Percentiles rank a stretch among this genome's conserved stretches.
phyloP scores from a whole-genome alignment of 2,329 filamentous ascomycete species.

The Aspergillus sp. region DNA sequence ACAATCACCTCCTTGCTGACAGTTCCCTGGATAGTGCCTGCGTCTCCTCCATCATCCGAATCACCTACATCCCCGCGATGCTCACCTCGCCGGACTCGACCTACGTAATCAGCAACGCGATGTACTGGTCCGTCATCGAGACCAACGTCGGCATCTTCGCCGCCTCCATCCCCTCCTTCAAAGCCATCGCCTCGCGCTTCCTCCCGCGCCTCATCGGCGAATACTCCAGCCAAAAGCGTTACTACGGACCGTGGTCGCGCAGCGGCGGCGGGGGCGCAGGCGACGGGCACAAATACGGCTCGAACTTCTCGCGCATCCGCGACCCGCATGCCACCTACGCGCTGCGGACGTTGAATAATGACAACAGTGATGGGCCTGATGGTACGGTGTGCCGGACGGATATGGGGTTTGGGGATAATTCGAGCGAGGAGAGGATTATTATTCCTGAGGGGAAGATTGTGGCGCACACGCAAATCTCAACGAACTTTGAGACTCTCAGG shows the following conservation, averaged over 20 bases:
- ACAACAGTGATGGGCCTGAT: slow-evolving; percentile 10
- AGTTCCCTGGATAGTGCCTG: slow-evolving; percentile 29
- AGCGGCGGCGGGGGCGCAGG: slow-evolving; percentile 5
- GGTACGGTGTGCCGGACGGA: slow-evolving; percentile 15
- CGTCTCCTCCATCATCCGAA: slow-evolving; percentile 41
- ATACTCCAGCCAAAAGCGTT: slow-evolving; percentile 17
- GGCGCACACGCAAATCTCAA: slow-evolving; percentile 24
- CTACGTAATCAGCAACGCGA: slow-evolving; percentile 33
- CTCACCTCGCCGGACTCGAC: slow-evolving; percentile 29
- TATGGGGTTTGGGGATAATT: slow-evolving; percentile 8
- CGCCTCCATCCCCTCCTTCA: slow-evolving; percentile 36
- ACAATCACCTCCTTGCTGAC: not conserved
- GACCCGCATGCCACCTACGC: slow-evolving; percentile 12
- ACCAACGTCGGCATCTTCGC: slow-evolving; percentile 38
- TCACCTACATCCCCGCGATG: slow-evolving; percentile 39
- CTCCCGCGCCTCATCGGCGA: slow-evolving; percentile 35
- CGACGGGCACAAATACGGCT: slow-evolving; percentile 10
- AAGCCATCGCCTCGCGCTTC: slow-evolving; percentile 34
- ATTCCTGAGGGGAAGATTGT: slow-evolving; percentile 24
- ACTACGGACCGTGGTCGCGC: slow-evolving; percentile 18
- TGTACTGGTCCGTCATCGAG: slow-evolving; percentile 41
- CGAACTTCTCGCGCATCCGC: slow-evolving; percentile 21
- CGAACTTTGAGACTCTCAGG: slow-evolving; percentile 18
- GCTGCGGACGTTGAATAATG: slow-evolving; percentile 9
- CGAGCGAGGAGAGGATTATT: slow-evolving; percentile 24